Evolutionary conservation across 768 basidiomycete species (phyloP).

Genomic region (Psilocybe azurescens): DNA sequence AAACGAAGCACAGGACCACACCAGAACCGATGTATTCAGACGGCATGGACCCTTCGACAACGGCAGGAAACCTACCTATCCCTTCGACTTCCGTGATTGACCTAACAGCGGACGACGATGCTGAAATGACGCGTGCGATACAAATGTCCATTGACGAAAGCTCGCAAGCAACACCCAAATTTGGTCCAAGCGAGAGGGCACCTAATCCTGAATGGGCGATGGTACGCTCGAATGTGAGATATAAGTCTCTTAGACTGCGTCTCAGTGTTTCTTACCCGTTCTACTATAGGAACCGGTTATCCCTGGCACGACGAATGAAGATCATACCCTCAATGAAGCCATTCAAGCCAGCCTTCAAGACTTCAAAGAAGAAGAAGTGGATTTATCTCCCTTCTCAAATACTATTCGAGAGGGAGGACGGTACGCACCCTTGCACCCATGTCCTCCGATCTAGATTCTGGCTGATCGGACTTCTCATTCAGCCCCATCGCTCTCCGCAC

Average conservation of each 20-base stretch:
- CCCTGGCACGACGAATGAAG: conserved; percentile 51
- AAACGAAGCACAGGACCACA: conserved; percentile 29
- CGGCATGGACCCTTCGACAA: conserved; percentile 28
- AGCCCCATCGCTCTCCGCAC: conserved; percentile 80
- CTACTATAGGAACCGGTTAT: conserved; percentile 33
- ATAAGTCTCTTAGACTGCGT: conserved; percentile 4
- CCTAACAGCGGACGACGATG: conserved; percentile 61
- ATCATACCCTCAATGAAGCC: conserved; percentile 68
- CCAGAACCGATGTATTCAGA: conserved; percentile 31
- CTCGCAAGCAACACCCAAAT: conserved; percentile 43
- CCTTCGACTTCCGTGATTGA: conserved; percentile 54
- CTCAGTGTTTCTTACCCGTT: conserved; percentile 17
- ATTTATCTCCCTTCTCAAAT: conserved; percentile 56
- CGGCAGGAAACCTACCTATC: conserved; percentile 26
- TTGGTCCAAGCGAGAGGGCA: conserved; percentile 65
- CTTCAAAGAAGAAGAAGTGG: conserved; percentile 51
- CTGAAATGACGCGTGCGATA: conserved; percentile 52
- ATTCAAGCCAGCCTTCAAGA: conserved; percentile 74
- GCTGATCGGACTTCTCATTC: background rate
- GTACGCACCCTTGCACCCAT: conserved; percentile 39
- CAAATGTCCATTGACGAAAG: conserved; percentile 54
- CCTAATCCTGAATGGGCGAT: conserved; percentile 73
- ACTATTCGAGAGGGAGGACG: conserved; percentile 60
- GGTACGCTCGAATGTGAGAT: conserved; percentile 68
- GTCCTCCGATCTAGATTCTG: background rate